Conservation (phyloP, 345 rosid genomes). For the Eucalyptus albens region DNA sequence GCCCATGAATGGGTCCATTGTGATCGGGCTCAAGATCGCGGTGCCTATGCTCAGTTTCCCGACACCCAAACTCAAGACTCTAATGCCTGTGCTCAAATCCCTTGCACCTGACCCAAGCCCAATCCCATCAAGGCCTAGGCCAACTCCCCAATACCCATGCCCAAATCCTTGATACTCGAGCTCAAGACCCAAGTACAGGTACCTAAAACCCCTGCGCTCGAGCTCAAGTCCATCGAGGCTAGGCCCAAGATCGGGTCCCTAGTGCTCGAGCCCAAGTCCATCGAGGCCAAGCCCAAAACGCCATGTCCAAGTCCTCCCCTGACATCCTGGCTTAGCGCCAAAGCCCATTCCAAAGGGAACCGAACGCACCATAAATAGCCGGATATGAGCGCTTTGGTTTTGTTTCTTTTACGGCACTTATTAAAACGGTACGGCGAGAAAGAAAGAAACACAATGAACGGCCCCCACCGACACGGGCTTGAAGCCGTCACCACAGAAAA, state of each 20-base stretch:
- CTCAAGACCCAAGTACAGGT: rapidly evolving
- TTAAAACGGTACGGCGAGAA: background rate
- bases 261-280: too few relatives aligned
- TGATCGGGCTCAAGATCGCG: rapidly evolving
- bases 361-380: background rate
- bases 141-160: background rate
- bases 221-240: background rate
- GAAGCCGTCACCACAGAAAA: background rate
- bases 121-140: background rate
- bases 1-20: background rate
- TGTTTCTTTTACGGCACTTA: background rate
- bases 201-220: rapidly evolving
- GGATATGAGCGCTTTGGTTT: background rate
- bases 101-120: background rate
- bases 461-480: background rate
- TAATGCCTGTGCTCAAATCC: rapidly evolving
- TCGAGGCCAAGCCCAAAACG: too few relatives aligned
- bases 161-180: rapidly evolving
- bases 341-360: background rate
- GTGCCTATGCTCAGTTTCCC: rapidly evolving
- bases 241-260: background rate
- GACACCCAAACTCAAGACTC: background rate
- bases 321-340: background rate
- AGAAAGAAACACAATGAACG: background rate
- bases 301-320: background rate